These are phyloP conservation scores for Aspergillus mulundensis DNA, from an alignment of 495 filamentous ascomycete genomes.

Conservation along the genomic window DNA sequence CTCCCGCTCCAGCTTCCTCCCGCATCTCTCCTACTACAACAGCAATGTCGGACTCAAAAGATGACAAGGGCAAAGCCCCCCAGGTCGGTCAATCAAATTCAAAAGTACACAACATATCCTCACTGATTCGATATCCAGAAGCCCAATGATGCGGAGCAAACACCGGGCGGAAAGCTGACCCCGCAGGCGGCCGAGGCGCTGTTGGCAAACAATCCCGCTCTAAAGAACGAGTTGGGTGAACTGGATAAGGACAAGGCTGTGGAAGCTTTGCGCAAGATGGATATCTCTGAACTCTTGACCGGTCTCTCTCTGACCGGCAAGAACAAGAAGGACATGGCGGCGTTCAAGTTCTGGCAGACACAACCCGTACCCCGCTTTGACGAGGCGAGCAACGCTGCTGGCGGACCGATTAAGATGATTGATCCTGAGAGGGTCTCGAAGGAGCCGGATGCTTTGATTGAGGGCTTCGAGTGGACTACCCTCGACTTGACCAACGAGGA, in stretches of 20 bases:
- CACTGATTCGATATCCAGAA: slow-evolving; percentile 19
- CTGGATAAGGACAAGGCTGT: slow-evolving; percentile 47
- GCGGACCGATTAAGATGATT: slow-evolving; percentile 66
- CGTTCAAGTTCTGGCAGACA: slow-evolving; percentile 97
- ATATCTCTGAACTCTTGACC: slow-evolving; percentile 75
- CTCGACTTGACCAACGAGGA: slow-evolving; percentile 71
- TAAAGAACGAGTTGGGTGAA: slow-evolving; percentile 43
- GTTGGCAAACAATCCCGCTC: slow-evolving; percentile 47
- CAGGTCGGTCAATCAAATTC: slow-evolving; percentile 15
- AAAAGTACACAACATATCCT: not conserved
- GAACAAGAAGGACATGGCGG: slow-evolving; percentile 91
- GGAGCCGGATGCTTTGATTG: slow-evolving; percentile 59
- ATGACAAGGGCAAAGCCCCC: slow-evolving; percentile 40
- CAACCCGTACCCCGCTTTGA: slow-evolving; percentile 89
- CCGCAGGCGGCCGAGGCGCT: slow-evolving; percentile 41
- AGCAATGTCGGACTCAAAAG: slow-evolving; percentile 38
- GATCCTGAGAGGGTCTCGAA: slow-evolving; percentile 71
- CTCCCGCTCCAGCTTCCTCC: slow-evolving; percentile 10
- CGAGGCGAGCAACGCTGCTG: slow-evolving; percentile 39
- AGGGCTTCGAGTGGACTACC: slow-evolving; percentile 90
- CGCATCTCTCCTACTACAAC: slow-evolving; percentile 13
- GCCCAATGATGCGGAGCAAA: slow-evolving; percentile 21
- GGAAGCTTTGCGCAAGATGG: slow-evolving; percentile 67
- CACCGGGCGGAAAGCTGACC: slow-evolving; percentile 33
- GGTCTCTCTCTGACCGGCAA: slow-evolving; percentile 71